phyloP scores from a whole-genome alignment of 2,329 filamentous ascomycete genomes.

The Dothiorella sarmentorum region DNA sequence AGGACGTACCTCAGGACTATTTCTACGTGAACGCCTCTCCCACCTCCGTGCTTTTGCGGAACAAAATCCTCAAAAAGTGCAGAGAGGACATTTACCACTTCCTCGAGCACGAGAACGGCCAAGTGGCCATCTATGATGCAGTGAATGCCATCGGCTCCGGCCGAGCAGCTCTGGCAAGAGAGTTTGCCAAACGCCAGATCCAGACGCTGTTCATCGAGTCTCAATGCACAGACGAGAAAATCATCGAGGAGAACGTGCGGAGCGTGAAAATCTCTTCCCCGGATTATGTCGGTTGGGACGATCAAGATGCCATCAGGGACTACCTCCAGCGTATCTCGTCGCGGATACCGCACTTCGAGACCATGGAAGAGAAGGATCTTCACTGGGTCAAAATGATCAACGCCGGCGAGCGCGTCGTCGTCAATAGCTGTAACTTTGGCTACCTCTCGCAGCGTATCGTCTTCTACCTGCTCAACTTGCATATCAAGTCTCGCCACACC shows the following conservation, averaged over 20 bases:
- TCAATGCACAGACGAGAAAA: conserved; percentile 85
- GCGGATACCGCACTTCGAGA: conserved; percentile 93
- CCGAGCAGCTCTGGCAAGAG: conserved; percentile 80
- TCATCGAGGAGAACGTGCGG: conserved; percentile 93
- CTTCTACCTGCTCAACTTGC: conserved; percentile 95
- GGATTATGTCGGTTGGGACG: conserved; percentile 90
- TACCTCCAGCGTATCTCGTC: conserved; percentile 87
- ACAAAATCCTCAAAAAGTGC: conserved; percentile 97
- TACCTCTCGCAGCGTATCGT: conserved; percentile 97
- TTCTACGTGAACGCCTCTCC: conserved; percentile 95
- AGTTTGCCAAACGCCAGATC: conserved; percentile 96
- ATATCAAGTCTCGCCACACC: conserved; percentile 91
- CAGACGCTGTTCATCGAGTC: conserved; percentile 96
- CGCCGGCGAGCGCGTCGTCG: conserved; percentile 84
- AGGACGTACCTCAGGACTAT: conserved; percentile 90
- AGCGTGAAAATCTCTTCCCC: conserved; percentile 98
- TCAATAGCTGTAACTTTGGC: conserved; percentile 96
- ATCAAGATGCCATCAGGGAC: conserved; percentile 86
- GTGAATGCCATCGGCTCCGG: conserved; percentile 87
- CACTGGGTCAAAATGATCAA: conserved; percentile 99
- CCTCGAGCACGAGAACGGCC: conserved; percentile 93
- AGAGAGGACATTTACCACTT: conserved; percentile 96
- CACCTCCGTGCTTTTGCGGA: conserved; percentile 84
- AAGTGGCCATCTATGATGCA: conserved; percentile 97
- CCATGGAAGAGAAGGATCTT: conserved; percentile 88